phyloP scores from a whole-genome alignment of 225 moss, liverwort and hornwort genomes.

The Straminergon stramineum region DNA sequence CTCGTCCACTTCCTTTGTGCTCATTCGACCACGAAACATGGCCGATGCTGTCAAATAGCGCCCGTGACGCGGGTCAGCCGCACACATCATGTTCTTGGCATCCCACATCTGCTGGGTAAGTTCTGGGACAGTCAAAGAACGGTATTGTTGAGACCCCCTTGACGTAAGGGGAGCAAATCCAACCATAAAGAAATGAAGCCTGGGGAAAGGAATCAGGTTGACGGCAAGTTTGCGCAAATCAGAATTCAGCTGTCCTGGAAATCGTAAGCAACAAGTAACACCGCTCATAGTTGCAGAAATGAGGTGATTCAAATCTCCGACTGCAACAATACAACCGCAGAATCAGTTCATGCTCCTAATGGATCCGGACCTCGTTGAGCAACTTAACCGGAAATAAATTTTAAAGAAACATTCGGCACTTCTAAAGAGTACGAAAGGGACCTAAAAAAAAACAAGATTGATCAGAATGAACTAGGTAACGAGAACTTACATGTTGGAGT shows the following conservation, averaged over 20 bases:
- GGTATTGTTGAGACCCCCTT: constrained; percentile 39
- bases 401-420: neutral
- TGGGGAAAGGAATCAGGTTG: constrained; percentile 38
- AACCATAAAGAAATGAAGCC: constrained; percentile 47
- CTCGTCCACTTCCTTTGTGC: constrained; percentile 41
- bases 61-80: constrained; percentile 37
- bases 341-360: neutral
- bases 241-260: constrained; percentile 43
- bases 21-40: constrained; percentile 38
- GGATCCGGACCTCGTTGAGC: neutral
- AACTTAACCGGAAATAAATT: neutral
- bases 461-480: neutral
- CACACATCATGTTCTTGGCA: constrained; percentile 47
- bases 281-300: constrained; percentile 50
- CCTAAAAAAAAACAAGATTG: neutral
- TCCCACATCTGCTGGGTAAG: constrained; percentile 53
- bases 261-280: constrained; percentile 39
- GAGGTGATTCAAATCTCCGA: constrained; percentile 43
- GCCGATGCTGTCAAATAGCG: constrained; percentile 38
- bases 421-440: neutral
- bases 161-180: constrained; percentile 41
- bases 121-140: constrained; percentile 40
- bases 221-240: constrained; percentile 41
- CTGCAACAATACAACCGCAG: neutral
- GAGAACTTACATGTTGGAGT: constrained; percentile 26